phyloP scores from a whole-genome alignment of 2,329 filamentous ascomycete species.

The Pseudopithomyces maydicus region DNA sequence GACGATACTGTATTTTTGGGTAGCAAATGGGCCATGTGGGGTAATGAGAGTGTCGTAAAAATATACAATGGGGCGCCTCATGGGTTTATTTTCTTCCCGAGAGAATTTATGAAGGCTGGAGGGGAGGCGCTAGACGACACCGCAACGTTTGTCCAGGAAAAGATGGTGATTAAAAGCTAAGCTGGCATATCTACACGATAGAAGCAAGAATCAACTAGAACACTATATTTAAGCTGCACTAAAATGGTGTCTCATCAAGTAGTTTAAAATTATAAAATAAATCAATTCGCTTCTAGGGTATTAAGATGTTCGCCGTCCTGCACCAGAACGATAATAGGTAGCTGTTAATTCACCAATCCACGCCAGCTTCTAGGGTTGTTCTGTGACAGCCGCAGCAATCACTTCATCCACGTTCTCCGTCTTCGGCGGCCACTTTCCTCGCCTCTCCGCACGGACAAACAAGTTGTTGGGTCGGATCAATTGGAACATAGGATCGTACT shows the following conservation, averaged over 20 bases:
- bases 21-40: conserved; percentile 59
- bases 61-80: conserved; percentile 61
- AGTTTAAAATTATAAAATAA: no score
- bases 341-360: neutral
- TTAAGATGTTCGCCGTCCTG: neutral
- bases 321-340: neutral
- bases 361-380: neutral
- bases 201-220: neutral
- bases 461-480: conserved; percentile 62
- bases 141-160: conserved; percentile 44
- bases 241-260: no score
- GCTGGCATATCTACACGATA: neutral
- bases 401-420: conserved; percentile 12
- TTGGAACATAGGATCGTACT: conserved; percentile 66
- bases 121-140: conserved; percentile 48
- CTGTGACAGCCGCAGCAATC: neutral
- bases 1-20: conserved; percentile 61
- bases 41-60: conserved; percentile 57
- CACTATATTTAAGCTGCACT: neutral
- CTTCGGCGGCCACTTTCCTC: conserved; percentile 55
- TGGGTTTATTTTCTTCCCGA: conserved; percentile 55
- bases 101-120: conserved; percentile 41
- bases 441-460: conserved; percentile 57
- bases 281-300: neutral
- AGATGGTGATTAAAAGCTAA: conserved; percentile 14